These are phyloP conservation scores for Phytophthora pinifolia DNA, from an alignment of 352 stramenopile genomes.

Conservation along the genomic window DNA sequence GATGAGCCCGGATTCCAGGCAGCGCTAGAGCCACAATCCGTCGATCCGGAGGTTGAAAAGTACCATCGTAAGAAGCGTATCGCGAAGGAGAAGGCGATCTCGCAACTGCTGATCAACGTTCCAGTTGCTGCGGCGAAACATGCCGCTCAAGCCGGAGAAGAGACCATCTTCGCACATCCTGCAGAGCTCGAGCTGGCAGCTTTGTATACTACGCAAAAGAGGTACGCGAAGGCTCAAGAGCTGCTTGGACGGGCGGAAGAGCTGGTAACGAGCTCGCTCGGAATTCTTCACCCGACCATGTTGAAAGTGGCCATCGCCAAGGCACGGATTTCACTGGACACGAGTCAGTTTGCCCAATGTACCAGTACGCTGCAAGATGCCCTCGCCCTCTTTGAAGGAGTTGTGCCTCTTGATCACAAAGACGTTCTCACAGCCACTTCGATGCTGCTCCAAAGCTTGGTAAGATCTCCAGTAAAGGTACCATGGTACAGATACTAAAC, in stretches of 20 bases:
- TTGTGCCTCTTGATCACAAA: slow-evolving; percentile 39
- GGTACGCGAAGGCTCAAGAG: slow-evolving; percentile 44
- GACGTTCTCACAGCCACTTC: slow-evolving; percentile 42
- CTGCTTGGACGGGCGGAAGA: slow-evolving; percentile 35
- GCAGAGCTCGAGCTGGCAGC: slow-evolving; percentile 52
- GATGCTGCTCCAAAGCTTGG: slow-evolving; percentile 47
- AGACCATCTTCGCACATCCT: slow-evolving; percentile 43
- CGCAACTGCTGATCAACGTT: slow-evolving; percentile 55
- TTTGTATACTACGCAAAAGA: slow-evolving; percentile 64
- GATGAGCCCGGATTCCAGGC: neutral
- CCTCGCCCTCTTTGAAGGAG: slow-evolving; percentile 39
- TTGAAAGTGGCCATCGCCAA: slow-evolving; percentile 55
- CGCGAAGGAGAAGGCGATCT: slow-evolving; percentile 54
- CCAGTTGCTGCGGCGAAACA: slow-evolving; percentile 49
- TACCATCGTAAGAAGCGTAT: slow-evolving; percentile 45
- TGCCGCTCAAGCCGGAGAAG: slow-evolving; percentile 37
- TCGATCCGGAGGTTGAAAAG: slow-evolving; percentile 49
- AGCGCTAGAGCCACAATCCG: neutral
- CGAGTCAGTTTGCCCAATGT: slow-evolving; percentile 19
- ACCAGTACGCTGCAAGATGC: slow-evolving; percentile 27
- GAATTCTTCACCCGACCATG: slow-evolving; percentile 51
- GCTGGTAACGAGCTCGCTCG: slow-evolving; percentile 37
- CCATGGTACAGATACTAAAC: slow-evolving; percentile 7
- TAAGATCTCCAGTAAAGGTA: slow-evolving; percentile 23
- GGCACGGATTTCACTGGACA: slow-evolving; percentile 41